Conservation (phyloP, 495 filamentous ascomycete genomes). For the Pyrenula aspistea region DNA sequence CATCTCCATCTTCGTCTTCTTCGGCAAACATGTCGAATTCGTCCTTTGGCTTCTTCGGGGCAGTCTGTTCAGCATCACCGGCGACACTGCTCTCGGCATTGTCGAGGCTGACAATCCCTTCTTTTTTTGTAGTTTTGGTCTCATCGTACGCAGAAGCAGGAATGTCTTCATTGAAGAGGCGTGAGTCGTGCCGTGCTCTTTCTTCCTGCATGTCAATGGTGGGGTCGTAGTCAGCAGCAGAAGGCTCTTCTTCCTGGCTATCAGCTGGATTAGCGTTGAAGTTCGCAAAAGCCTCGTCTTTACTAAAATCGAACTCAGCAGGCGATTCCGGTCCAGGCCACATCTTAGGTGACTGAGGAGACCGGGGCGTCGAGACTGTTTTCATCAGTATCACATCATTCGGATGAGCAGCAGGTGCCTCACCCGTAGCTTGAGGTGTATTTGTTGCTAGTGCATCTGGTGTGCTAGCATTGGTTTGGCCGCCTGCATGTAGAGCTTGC, state of each 20-base stretch:
- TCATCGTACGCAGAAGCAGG: conserved; percentile 52
- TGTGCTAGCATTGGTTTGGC: conserved; percentile 41
- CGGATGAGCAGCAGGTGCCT: background rate
- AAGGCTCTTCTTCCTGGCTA: conserved; percentile 58
- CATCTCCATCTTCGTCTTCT: conserved; percentile 56
- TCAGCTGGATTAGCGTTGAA: conserved; percentile 34
- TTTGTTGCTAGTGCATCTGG: conserved; percentile 31
- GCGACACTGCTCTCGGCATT: conserved; percentile 10
- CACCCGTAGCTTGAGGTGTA: conserved; percentile 6
- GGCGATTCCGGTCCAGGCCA: conserved; percentile 16
- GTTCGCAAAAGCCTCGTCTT: conserved; percentile 57
- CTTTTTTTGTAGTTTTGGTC: conserved; percentile 41
- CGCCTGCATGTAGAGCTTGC: conserved; percentile 58
- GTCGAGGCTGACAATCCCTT: conserved; percentile 27
- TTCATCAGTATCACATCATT: conserved; percentile 1
- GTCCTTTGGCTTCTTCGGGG: conserved; percentile 30
- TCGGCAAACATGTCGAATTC: conserved; percentile 96
- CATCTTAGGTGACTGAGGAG: conserved; percentile 29
- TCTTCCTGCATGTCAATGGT: conserved; percentile 89
- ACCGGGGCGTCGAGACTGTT: conserved; percentile 19
- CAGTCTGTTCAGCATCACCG: conserved; percentile 17
- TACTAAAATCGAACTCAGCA: conserved; percentile 38
- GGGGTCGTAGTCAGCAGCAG: conserved; percentile 93
- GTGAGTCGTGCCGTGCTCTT: conserved; percentile 53
- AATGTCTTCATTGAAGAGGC: conserved; percentile 42